Evolutionary conservation across 108 stramenopile species (phyloP).

Genomic region (Discostella pseudostelligera): DNA sequence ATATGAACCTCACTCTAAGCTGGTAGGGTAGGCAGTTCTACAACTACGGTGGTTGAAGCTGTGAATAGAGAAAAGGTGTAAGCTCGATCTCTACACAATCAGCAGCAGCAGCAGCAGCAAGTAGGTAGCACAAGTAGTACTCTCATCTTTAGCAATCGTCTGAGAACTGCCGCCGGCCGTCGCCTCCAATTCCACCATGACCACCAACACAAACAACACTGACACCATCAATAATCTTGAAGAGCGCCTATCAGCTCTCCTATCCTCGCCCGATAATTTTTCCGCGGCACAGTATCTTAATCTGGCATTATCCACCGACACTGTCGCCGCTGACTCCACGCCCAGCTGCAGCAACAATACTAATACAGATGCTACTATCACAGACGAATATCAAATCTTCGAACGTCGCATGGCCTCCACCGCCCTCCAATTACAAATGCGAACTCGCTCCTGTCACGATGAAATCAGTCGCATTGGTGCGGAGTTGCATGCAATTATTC

Average conservation of each 20-base stretch:
- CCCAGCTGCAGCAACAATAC: neutral
- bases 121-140: too few relatives aligned
- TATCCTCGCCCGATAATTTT: slow-evolving; percentile 62
- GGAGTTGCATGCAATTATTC: slow-evolving; percentile 79
- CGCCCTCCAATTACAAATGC: slow-evolving; percentile 78
- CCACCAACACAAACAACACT: neutral
- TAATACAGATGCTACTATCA: slow-evolving; percentile 6
- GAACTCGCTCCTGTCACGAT: slow-evolving; percentile 81
- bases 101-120: too few relatives aligned
- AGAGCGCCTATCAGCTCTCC: slow-evolving; percentile 45
- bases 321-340: neutral
- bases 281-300: slow-evolving; percentile 75
- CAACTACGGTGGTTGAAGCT: too few relatives aligned
- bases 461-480: slow-evolving; percentile 84
- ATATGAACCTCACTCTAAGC: too few relatives aligned
- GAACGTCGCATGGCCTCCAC: slow-evolving; percentile 77
- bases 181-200: too few relatives aligned
- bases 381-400: slow-evolving; percentile 30
- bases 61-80: too few relatives aligned
- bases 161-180: too few relatives aligned
- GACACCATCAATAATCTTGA: slow-evolving; percentile 22
- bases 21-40: too few relatives aligned
- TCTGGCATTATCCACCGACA: slow-evolving; percentile 46
- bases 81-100: too few relatives aligned
- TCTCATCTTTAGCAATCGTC: too few relatives aligned